These are phyloP conservation scores for Graphilbum fragrans DNA, from an alignment of 2,329 filamentous ascomycete genomes.

Conservation along the genomic window DNA sequence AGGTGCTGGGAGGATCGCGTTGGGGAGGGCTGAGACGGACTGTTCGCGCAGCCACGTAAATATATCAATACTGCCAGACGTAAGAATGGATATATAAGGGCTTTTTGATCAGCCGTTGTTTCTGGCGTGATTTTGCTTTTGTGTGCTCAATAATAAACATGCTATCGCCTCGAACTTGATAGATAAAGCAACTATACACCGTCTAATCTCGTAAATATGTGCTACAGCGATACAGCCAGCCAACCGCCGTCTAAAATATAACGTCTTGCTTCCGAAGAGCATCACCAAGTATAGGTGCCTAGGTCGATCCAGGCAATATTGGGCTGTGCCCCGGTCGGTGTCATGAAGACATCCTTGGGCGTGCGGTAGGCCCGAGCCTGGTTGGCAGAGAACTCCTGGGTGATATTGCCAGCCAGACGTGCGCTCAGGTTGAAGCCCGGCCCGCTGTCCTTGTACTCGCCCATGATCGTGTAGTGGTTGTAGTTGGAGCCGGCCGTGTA, in stretches of 20 bases:
- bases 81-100: background rate
- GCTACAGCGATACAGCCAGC: too few relatives aligned
- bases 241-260: too few relatives aligned
- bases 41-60: background rate
- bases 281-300: slow-evolving; percentile 6
- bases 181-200: too few relatives aligned
- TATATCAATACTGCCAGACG: background rate
- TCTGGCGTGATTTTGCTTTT: too few relatives aligned
- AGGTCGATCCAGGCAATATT: slow-evolving; percentile 12
- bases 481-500: slow-evolving; percentile 22
- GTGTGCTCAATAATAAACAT: too few relatives aligned
- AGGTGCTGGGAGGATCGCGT: too few relatives aligned
- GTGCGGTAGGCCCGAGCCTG: slow-evolving; percentile 16
- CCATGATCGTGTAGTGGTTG: slow-evolving; percentile 39
- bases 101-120: too few relatives aligned
- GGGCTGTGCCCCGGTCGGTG: slow-evolving; percentile 6
- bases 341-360: slow-evolving; percentile 13
- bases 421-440: slow-evolving; percentile 41
- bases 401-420: slow-evolving; percentile 18
- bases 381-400: slow-evolving; percentile 17
- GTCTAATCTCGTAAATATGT: too few relatives aligned
- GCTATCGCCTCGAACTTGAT: too few relatives aligned
- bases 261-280: too few relatives aligned
- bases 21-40: background rate
- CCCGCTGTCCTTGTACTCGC: slow-evolving; percentile 38